phyloP scores from a whole-genome alignment of 2,329 filamentous ascomycete genomes.

The Penicillium occitanis region DNA sequence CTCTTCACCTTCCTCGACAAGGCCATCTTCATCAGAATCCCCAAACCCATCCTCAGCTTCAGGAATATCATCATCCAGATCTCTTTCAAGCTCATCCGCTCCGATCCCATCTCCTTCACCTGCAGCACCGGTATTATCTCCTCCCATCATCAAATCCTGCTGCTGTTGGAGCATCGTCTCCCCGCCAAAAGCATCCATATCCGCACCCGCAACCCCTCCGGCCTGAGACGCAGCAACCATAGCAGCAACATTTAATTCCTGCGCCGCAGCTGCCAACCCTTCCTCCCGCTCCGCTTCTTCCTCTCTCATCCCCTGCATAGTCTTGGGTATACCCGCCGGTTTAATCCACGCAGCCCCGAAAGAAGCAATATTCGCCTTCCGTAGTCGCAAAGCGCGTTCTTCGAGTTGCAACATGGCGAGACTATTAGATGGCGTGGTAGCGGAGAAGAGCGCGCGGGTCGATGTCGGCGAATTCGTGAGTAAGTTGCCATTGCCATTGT shows the following conservation, averaged over 20 bases:
- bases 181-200: conserved; percentile 73
- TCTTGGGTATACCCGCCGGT: conserved; percentile 84
- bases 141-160: not conserved
- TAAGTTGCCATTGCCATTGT: not conserved
- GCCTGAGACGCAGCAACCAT: conserved; percentile 53
- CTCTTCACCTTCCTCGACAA: conserved; percentile 46
- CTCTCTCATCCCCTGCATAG: conserved; percentile 83
- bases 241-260: conserved; percentile 70
- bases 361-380: conserved; percentile 77
- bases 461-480: not conserved
- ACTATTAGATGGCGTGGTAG: conserved; percentile 56
- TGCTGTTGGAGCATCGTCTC: conserved; percentile 9
- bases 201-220: conserved; percentile 18
- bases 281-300: conserved; percentile 87
- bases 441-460: conserved; percentile 40
- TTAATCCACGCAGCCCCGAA: conserved; percentile 90
- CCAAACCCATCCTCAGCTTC: conserved; percentile 49
- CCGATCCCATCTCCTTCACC: conserved; percentile 49
- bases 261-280: conserved; percentile 70
- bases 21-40: conserved; percentile 38
- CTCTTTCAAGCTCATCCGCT: conserved; percentile 40
- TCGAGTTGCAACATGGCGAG: conserved; percentile 72
- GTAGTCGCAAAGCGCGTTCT: conserved; percentile 72
- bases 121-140: conserved; percentile 50
- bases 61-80: conserved; percentile 50